phyloP scores from a whole-genome alignment of 495 filamentous ascomycete species.

The Chaetomium fimeti region DNA sequence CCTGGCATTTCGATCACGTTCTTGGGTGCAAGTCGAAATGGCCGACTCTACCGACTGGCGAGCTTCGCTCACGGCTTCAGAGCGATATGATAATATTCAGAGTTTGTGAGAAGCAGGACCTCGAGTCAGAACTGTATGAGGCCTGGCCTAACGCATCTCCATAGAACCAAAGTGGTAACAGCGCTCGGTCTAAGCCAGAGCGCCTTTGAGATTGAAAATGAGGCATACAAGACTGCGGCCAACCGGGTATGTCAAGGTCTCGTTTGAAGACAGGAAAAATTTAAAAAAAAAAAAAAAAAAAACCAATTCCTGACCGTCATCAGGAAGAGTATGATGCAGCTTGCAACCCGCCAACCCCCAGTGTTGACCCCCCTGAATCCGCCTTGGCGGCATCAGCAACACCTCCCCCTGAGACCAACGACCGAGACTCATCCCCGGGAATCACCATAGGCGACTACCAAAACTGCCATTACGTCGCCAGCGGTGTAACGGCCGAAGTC shows the following conservation, averaged over 20 bases:
- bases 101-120: slow-evolving; percentile 43
- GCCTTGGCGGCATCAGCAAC: background rate
- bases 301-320: slow-evolving; percentile 21
- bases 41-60: slow-evolving; percentile 25
- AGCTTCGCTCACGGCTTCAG: slow-evolving; percentile 42
- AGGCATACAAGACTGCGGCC: slow-evolving; percentile 44
- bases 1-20: background rate
- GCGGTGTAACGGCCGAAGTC: slow-evolving; percentile 79
- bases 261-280: background rate
- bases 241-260: slow-evolving; percentile 36
- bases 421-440: slow-evolving; percentile 34
- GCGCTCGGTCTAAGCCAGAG: slow-evolving; percentile 24
- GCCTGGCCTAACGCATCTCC: slow-evolving; percentile 10
- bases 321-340: slow-evolving; percentile 50
- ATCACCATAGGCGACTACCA: slow-evolving; percentile 68
- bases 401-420: background rate
- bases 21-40: slow-evolving; percentile 22
- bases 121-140: background rate
- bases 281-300: background rate
- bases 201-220: slow-evolving; percentile 44
- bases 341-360: slow-evolving; percentile 12
- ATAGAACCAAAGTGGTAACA: slow-evolving; percentile 25
- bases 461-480: slow-evolving; percentile 65
- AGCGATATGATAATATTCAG: slow-evolving; percentile 54
- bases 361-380: background rate